Conservation (phyloP, 306 rosid genomes). For the Malus orientalis region DNA sequence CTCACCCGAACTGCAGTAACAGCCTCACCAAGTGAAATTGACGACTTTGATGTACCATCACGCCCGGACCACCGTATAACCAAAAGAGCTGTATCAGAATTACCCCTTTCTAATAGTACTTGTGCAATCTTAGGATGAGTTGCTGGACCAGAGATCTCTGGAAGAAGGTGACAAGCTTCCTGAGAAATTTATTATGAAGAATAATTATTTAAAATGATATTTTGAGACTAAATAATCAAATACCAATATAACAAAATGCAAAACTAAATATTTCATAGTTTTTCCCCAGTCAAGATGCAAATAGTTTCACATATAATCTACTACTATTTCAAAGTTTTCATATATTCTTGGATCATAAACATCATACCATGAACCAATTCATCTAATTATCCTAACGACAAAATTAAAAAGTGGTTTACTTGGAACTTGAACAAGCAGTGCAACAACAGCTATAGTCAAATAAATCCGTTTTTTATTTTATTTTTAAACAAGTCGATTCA, state of each 20-base stretch:
- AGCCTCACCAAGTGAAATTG: slow-evolving; percentile 76
- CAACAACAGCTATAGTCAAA: neutral
- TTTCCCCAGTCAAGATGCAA: neutral
- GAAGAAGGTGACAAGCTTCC: slow-evolving; percentile 90
- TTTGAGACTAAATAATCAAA: slow-evolving; percentile 14
- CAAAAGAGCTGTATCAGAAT: slow-evolving; percentile 83
- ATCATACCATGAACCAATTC: neutral
- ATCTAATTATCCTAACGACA: neutral
- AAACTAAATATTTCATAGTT: neutral
- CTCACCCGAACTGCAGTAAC: slow-evolving; percentile 93
- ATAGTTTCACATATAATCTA: neutral
- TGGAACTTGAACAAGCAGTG: neutral
- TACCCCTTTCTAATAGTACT: slow-evolving; percentile 81
- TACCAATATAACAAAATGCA: slow-evolving; percentile 3
- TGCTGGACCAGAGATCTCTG: slow-evolving; percentile 76
- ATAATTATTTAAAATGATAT: neutral
- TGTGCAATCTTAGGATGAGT: slow-evolving; percentile 93
- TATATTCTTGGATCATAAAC: neutral
- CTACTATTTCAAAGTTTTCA: neutral
- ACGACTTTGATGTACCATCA: slow-evolving; percentile 51
- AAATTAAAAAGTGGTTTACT: neutral
- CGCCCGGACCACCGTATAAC: slow-evolving; percentile 91
- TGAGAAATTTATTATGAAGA: slow-evolving; percentile 26
- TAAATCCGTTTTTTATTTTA: neutral
- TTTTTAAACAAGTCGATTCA: neutral